These are phyloP conservation scores for Mycosphaerelloides madeirae DNA, from an alignment of 2,329 filamentous ascomycete species.

Conservation along the genomic window DNA sequence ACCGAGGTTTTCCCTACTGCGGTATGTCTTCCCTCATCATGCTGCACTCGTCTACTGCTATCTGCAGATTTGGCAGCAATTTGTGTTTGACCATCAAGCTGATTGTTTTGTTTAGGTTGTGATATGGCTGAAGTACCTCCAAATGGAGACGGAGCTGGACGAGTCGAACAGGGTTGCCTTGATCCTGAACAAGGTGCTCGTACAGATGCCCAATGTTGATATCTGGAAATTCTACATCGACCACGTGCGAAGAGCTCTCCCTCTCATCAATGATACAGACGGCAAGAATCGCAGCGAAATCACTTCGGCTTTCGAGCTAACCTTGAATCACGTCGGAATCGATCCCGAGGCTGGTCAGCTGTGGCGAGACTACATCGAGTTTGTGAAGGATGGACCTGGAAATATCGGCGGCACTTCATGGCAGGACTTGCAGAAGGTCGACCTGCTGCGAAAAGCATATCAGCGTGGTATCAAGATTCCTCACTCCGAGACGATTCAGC, in stretches of 20 bases:
- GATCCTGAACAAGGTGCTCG: slow-evolving; percentile 75
- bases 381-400: slow-evolving; percentile 83
- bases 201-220: slow-evolving; percentile 73
- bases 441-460: slow-evolving; percentile 84
- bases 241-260: slow-evolving; percentile 88
- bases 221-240: slow-evolving; percentile 93
- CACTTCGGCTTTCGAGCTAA: slow-evolving; percentile 84
- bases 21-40: slow-evolving; percentile 56
- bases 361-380: slow-evolving; percentile 93
- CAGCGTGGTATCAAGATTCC: slow-evolving; percentile 85
- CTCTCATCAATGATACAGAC: slow-evolving; percentile 71
- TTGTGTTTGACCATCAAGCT: background rate
- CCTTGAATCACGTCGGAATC: slow-evolving; percentile 81
- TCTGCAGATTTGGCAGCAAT: too few relatives aligned
- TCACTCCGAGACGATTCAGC: slow-evolving; percentile 70
- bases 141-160: slow-evolving; percentile 83
- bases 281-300: slow-evolving; percentile 75
- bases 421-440: slow-evolving; percentile 99
- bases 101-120: slow-evolving; percentile 62
- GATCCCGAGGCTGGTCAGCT: slow-evolving; percentile 85
- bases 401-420: slow-evolving; percentile 72
- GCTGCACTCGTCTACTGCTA: background rate
- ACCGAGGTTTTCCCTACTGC: slow-evolving; percentile 82
- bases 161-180: slow-evolving; percentile 75
- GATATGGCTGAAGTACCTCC: slow-evolving; percentile 82